These are phyloP conservation scores for Solanum ossicruentum DNA, from an alignment of 257 asterid genomes.

Conservation along the genomic window DNA sequence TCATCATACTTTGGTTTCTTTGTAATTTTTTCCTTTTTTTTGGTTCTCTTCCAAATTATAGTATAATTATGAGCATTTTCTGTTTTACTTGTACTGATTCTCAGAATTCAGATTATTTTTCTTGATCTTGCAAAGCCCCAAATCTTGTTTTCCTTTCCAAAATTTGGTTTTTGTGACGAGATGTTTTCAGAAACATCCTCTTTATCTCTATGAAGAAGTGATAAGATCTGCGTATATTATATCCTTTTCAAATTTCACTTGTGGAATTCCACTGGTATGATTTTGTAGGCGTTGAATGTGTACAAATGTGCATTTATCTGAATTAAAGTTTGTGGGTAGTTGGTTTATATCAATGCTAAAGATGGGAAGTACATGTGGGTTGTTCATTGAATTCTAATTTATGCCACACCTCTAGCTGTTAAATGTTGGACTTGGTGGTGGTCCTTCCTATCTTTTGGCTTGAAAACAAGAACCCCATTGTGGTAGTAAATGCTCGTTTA, in stretches of 20 bases:
- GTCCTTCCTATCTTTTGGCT: not conserved
- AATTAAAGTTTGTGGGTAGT: not conserved
- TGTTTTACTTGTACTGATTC: slow-evolving; percentile 3
- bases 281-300: not conserved
- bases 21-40: not conserved
- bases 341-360: not conserved
- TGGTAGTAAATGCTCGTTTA: not conserved
- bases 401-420: not conserved
- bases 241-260: too few species aligned
- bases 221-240: too few species aligned
- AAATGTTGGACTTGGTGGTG: not conserved
- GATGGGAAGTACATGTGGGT: not conserved
- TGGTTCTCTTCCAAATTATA: slow-evolving; percentile 1
- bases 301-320: not conserved
- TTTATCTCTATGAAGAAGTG: too few species aligned
- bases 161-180: too few species aligned
- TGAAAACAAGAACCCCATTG: not conserved
- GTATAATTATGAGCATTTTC: slow-evolving; percentile 16
- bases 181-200: too few species aligned
- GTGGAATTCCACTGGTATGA: too few species aligned
- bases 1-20: slow-evolving; percentile 9
- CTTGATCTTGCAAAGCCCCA: not conserved
- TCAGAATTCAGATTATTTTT: slow-evolving; percentile 8
- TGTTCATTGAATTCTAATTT: not conserved
- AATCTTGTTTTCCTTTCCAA: not conserved